These are phyloP conservation scores for Agmasoma carcini DNA, from an alignment of 371 early-diverging fungal species.

Conservation along the genomic window DNA sequence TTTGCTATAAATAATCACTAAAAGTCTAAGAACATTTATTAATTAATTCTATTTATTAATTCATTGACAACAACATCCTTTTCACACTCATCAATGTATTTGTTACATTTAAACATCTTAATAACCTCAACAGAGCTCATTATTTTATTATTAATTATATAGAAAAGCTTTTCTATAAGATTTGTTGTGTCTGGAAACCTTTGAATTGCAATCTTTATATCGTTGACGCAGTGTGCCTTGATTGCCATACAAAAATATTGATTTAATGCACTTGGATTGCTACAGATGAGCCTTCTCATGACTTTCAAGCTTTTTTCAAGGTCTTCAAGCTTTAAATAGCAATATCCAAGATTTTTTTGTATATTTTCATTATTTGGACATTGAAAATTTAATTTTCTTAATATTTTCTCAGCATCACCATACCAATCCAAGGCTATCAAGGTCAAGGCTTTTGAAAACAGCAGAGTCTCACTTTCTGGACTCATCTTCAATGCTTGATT, in stretches of 20 bases:
- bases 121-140: not conserved
- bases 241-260: slow-evolving; percentile 23
- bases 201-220: slow-evolving; percentile 13
- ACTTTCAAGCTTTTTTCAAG: slow-evolving; percentile 15
- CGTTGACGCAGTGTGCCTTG: slow-evolving; percentile 4
- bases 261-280: slow-evolving; percentile 14
- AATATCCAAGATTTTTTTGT: slow-evolving; percentile 23
- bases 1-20: not conserved
- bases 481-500: slow-evolving; percentile 14
- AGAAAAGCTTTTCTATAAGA: not conserved
- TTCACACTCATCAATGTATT: not conserved
- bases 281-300: slow-evolving; percentile 14
- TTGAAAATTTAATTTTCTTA: slow-evolving; percentile 18
- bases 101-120: not conserved
- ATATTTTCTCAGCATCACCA: slow-evolving; percentile 17
- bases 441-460: slow-evolving; percentile 24
- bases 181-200: not conserved
- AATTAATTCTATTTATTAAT: not conserved
- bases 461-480: slow-evolving; percentile 18
- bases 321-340: slow-evolving; percentile 25
- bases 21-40: not conserved
- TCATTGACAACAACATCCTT: not conserved
- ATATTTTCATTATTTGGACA: slow-evolving; percentile 26
- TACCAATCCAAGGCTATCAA: slow-evolving; percentile 7
- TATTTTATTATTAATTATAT: not conserved